Evolutionary conservation across 176 grass and related monocot species (phyloP).

Genomic region (Eremochloa ophiuroides): DNA sequence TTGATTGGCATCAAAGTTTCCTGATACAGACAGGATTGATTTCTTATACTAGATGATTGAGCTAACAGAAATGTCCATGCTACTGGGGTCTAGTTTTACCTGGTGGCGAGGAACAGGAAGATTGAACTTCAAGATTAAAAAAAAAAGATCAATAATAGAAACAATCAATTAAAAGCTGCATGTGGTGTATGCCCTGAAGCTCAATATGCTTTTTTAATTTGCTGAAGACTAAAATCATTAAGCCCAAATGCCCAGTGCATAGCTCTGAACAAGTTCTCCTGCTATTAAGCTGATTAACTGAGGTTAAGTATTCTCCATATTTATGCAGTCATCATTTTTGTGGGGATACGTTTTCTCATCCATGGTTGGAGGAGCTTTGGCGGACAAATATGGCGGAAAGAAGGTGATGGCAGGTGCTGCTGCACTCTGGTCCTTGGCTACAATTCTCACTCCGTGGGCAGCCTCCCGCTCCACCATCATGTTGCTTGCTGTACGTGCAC

Average conservation of each 20-base stretch:
- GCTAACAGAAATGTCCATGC: background rate
- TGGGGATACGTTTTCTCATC: slow-evolving; percentile 96
- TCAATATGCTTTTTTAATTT: background rate
- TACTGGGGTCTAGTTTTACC: background rate
- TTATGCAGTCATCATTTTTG: slow-evolving; percentile 88
- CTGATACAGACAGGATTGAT: background rate
- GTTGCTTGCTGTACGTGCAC: slow-evolving; percentile 66
- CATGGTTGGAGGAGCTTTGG: slow-evolving; percentile 86
- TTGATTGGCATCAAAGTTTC: background rate
- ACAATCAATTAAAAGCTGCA: background rate
- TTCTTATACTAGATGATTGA: background rate
- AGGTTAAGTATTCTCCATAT: background rate
- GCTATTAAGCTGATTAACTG: background rate
- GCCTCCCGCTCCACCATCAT: slow-evolving; percentile 59
- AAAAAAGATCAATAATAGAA: background rate
- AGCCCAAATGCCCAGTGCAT: background rate
- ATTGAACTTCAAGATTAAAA: background rate
- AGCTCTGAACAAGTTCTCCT: background rate
- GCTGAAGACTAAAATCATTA: background rate
- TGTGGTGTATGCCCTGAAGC: background rate
- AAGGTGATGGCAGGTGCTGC: slow-evolving; percentile 83
- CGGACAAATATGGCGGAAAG: slow-evolving; percentile 88
- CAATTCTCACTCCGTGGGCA: slow-evolving; percentile 92
- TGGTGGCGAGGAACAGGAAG: background rate
- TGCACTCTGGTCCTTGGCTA: slow-evolving; percentile 86